These are phyloP conservation scores for Cystobasidium tubakii DNA, from an alignment of 768 basidiomycete genomes.

Conservation along the genomic window DNA sequence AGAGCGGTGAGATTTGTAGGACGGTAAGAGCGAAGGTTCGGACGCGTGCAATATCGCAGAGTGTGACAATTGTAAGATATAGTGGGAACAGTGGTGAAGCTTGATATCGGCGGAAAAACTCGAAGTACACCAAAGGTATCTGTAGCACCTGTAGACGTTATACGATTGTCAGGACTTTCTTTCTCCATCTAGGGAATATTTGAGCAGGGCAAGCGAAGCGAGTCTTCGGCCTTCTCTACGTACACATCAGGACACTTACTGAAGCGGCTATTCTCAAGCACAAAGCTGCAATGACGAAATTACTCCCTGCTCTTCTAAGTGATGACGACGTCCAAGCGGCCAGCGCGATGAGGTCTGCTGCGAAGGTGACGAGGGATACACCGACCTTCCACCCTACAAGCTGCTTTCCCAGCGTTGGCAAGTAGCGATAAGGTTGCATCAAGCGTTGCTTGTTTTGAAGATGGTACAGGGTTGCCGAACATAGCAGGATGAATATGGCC, in stretches of 20 bases:
- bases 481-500: conserved; percentile 25
- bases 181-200: too few relatives aligned
- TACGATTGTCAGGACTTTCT: not conserved
- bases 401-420: conserved; percentile 21
- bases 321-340: not conserved
- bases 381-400: conserved; percentile 18
- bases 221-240: not conserved
- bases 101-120: conserved; percentile 25
- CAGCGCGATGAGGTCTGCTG: conserved; percentile 15
- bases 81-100: conserved; percentile 23
- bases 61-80: not conserved
- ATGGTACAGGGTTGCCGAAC: conserved; percentile 1
- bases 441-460: not conserved
- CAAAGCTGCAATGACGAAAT: not conserved
- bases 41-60: conserved; percentile 28
- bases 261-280: conserved; percentile 1
- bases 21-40: conserved; percentile 28
- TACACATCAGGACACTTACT: not conserved
- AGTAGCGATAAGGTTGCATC: conserved; percentile 11
- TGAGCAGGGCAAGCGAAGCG: too few relatives aligned
- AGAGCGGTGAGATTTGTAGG: conserved; percentile 3
- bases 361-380: not conserved
- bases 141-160: not conserved
- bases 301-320: not conserved
- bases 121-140: conserved; percentile 17